A percentile compares a stretch with the other conserved stretches of the same genome.
phyloP scores from a whole-genome alignment of 495 filamentous ascomycete genomes.

The Halenospora varia region DNA sequence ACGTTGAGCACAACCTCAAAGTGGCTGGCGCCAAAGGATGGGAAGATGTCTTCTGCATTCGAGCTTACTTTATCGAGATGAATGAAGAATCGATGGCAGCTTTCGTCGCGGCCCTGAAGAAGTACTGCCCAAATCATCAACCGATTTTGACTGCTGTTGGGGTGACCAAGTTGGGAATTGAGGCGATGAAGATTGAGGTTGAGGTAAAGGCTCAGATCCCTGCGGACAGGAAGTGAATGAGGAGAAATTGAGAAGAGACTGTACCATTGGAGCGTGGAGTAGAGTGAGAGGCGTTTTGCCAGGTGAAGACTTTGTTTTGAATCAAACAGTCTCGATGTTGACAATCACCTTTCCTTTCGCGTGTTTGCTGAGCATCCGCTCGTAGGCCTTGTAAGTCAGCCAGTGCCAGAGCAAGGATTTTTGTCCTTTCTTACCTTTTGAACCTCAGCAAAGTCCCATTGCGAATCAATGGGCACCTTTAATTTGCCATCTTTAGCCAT shows the following conservation, averaged over 20 bases:
- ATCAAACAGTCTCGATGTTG: background rate
- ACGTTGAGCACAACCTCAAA: slow-evolving; percentile 44
- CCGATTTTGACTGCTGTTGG: slow-evolving; percentile 49
- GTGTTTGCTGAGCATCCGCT: background rate
- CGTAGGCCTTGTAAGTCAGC: background rate
- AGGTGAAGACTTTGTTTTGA: no score
- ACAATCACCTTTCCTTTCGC: background rate
- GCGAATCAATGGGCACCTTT: slow-evolving; percentile 26
- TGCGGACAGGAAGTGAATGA: background rate
- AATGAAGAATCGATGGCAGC: slow-evolving; percentile 35
- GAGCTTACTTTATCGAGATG: slow-evolving; percentile 42
- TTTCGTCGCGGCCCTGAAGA: slow-evolving; percentile 43
- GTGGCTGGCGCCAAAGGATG: slow-evolving; percentile 52
- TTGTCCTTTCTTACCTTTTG: slow-evolving; percentile 24
- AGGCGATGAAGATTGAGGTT: slow-evolving; percentile 51
- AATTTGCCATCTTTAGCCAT: slow-evolving; percentile 29
- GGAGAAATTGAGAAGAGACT: no score
- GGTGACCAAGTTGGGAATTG: slow-evolving; percentile 37
- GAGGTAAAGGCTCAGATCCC: slow-evolving; percentile 42
- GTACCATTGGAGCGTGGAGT: no score
- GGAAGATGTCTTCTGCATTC: slow-evolving; percentile 49
- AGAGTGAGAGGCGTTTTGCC: no score
- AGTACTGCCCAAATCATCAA: slow-evolving; percentile 45
- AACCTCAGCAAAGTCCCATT: slow-evolving; percentile 28
- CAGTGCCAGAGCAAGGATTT: background rate